Base-by-base conservation (phyloP, 768 basidiomycete species). In the Pilatotrama ljubarskyi region DNA sequence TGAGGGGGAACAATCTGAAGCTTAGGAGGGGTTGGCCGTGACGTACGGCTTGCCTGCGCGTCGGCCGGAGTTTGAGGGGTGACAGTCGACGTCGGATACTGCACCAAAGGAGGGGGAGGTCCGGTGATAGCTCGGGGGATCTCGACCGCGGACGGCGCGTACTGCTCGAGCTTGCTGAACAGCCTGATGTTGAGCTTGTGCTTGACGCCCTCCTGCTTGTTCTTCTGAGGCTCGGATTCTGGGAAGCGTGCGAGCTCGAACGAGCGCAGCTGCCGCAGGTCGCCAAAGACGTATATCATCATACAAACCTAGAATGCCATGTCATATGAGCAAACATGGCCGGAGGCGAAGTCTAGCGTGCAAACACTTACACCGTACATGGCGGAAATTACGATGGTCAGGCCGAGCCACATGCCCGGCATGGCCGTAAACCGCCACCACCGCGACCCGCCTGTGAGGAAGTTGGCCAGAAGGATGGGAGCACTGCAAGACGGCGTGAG, bases 271-370 rank as follows among this genome's bases (percentile, higher is more conserved):
- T 92, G 90, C 8, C 90, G 78, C 18, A 91, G 76, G 72, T 92
- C 90, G 8, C 90, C 90, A 66, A 91, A 90, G 29, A 91, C 68
- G 68, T 91, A 92, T 5, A 92, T 82, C 68, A 88, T 89, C 55
- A 91, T 69, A 69, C 90, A 92, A 11, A 82, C 70, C 80, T 73
- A 32, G 29, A 32, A 32, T 32, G 35, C 5, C 6, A 35, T 11
- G 0, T 11, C 8, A 13, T 44, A 43, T 61, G 24, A 58, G 41
- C 36, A 18, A 5, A 47, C 26, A 14, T 44, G 32, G 13, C 15
- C 41, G 1, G 4, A 22, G 5, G 53, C 17, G 24, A 37, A 37
- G 38, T 17, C 10, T 25, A 47, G 25, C 43, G n/a, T n/a, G n/a
- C 41, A 9, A 41, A 9, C 2, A 68, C 79, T 67, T 60, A 91